Base-by-base conservation (phyloP, 2,329 filamentous ascomycete genomes). In the Ambrosiella beaveri region DNA sequence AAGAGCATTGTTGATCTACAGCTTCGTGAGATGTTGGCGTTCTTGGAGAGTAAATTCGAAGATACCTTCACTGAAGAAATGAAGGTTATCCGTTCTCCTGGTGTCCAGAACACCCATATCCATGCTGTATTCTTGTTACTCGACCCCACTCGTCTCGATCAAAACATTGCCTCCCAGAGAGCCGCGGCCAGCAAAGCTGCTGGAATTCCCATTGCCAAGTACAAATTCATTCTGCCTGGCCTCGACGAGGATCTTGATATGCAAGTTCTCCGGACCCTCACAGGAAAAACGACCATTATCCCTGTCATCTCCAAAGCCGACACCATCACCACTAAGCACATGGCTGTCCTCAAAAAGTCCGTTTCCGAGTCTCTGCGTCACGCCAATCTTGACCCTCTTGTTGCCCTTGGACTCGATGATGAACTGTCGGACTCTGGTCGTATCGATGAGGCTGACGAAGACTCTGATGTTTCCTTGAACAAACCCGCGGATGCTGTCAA, bases 11-110 rank as follows among this genome's bases (percentile, higher is more conserved):
- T 96, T 56, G 93, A 97, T 69, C 79, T 97, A 63, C 93, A 98
- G 71, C 75, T 98, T 63, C 82, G 90, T 61, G 88, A 95, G 68
- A 90, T 97, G 75, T 84, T 86, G 39, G 79, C 85, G 7, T 98
- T 98, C 72, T 75, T 98, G 61, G 93, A 98, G 74, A 91, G 86
- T 74, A 97, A 97, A 70, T 98, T 98, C 65, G 91, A 98, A 69
- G 93, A 98, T 66, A 97, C 93, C 0, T 95, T 98, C 68, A 82
- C 82, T 54, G 93, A 98, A 71, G 93, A 98, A 74, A 95, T 95
- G 79, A 97, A 96, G 74, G 90, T 98, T 52, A 78, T 96, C 62
- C 86, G 93, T 65, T 89, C 90, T 57, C 91, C 93, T 35, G 91
- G 90, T 58, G 86, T 88, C 63, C 87, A 89, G 68, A 93, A 98